These are phyloP conservation scores for Suillus hirtellus DNA, from an alignment of 768 basidiomycete species.

Conservation along the genomic window DNA sequence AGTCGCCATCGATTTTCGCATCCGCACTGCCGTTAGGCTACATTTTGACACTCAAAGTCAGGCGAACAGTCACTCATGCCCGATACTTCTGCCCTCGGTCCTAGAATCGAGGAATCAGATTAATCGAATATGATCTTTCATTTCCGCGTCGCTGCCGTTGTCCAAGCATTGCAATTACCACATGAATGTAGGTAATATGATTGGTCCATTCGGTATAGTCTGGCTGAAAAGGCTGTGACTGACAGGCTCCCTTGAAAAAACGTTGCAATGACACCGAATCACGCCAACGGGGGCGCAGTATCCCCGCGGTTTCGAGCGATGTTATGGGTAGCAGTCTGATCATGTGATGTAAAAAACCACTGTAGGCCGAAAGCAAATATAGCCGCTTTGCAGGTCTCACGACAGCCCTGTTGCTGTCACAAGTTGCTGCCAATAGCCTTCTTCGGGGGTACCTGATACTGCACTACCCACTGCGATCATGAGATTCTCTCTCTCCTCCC, in stretches of 20 bases:
- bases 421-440: slow-evolving; percentile 36
- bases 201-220: not conserved
- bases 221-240: not conserved
- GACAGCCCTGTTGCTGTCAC: slow-evolving; percentile 18
- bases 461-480: slow-evolving; percentile 27
- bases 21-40: not conserved
- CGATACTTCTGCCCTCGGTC: slow-evolving; percentile 1
- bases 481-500: slow-evolving; percentile 20
- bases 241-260: slow-evolving; percentile 3
- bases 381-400: slow-evolving; percentile 14
- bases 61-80: not conserved
- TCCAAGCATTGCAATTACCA: not conserved
- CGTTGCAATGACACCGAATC: not conserved
- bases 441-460: slow-evolving; percentile 29
- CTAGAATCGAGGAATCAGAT: not conserved
- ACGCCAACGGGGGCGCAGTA: not conserved
- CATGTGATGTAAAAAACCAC: not conserved
- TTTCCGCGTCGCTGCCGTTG: slow-evolving; percentile 4
- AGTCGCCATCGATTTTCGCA: not conserved
- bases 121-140: slow-evolving; percentile 1
- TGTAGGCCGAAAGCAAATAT: not conserved
- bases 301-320: not conserved
- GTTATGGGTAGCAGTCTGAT: not conserved
- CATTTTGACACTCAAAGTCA: not conserved
- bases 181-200: not conserved